Evolutionary conservation across 2,329 filamentous ascomycete genomes (phyloP).

Genomic region (Bipolaris cookei): DNA sequence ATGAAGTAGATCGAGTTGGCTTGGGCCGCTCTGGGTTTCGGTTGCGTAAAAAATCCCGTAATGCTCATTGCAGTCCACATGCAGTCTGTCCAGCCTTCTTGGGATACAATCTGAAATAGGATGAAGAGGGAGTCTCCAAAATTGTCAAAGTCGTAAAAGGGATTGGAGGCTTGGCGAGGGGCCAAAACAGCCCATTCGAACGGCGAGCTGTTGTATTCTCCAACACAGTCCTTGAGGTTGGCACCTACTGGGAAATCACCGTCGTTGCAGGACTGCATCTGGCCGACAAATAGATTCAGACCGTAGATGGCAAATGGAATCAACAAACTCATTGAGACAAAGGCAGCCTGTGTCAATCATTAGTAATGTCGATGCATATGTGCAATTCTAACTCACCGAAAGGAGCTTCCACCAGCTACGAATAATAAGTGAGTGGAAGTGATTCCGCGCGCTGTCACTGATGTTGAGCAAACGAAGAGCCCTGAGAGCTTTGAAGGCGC

Average conservation of each 20-base stretch:
- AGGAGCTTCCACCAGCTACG: slow-evolving; percentile 93
- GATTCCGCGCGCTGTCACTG: slow-evolving; percentile 92
- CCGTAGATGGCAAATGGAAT: slow-evolving; percentile 98
- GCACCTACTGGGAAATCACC: slow-evolving; percentile 58
- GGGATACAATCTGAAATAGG: slow-evolving; percentile 97
- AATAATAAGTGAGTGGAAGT: slow-evolving; percentile 95
- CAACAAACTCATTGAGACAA: slow-evolving; percentile 91
- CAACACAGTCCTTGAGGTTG: slow-evolving; percentile 76
- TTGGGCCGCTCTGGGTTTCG: slow-evolving; percentile 69
- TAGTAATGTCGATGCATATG: slow-evolving; percentile 2
- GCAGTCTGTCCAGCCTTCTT: slow-evolving; percentile 98
- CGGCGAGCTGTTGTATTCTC: slow-evolving; percentile 78
- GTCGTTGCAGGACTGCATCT: slow-evolving; percentile 83
- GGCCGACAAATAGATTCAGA: slow-evolving; percentile 87
- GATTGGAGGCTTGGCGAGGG: slow-evolving; percentile 80
- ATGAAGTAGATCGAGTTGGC: slow-evolving; percentile 95
- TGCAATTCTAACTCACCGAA: slow-evolving; percentile 61
- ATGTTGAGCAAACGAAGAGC: slow-evolving; percentile 91
- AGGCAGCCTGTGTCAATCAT: slow-evolving; percentile 66
- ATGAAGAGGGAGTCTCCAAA: slow-evolving; percentile 95
- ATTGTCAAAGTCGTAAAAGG: slow-evolving; percentile 90
- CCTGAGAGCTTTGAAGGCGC: slow-evolving; percentile 94
- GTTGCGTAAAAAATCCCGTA: slow-evolving; percentile 76
- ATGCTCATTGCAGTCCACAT: slow-evolving; percentile 84
- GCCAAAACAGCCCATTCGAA: slow-evolving; percentile 86